These are phyloP conservation scores for Trametes elegans DNA, from an alignment of 768 basidiomycete genomes.

Conservation along the genomic window DNA sequence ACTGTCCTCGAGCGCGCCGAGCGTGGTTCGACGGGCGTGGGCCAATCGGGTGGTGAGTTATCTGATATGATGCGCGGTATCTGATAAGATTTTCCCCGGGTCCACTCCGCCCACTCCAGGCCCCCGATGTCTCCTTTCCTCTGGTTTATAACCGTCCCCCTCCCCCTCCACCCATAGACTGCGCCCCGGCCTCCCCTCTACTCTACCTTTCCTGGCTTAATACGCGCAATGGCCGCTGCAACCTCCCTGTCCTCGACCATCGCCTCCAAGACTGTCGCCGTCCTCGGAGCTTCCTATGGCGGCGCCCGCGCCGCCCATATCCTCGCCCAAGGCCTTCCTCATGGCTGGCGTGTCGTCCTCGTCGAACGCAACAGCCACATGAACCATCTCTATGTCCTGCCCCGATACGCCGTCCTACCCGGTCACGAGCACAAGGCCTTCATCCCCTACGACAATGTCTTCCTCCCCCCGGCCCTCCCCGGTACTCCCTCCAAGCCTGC, in stretches of 20 bases:
- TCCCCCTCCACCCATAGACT: constrained; percentile 13
- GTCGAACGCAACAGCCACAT: constrained; percentile 61
- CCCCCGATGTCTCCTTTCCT: neutral
- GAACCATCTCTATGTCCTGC: constrained; percentile 48
- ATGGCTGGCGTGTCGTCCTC: constrained; percentile 52
- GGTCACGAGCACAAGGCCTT: constrained; percentile 69
- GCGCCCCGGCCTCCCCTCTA: constrained; percentile 14
- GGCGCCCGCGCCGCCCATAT: constrained; percentile 50
- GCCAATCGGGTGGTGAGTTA: constrained; percentile 9
- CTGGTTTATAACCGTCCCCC: constrained; percentile 13
- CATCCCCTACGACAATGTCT: constrained; percentile 54
- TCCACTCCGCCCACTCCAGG: neutral
- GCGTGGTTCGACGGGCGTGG: neutral
- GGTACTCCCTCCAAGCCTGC: neutral
- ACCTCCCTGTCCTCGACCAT: neutral
- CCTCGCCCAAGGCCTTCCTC: constrained; percentile 47
- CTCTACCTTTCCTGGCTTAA: constrained; percentile 18
- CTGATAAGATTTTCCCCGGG: constrained; percentile 14
- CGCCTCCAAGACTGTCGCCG: constrained; percentile 41
- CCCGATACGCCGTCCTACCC: constrained; percentile 54
- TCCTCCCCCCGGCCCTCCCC: constrained; percentile 24
- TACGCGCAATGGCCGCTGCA: constrained; percentile 7
- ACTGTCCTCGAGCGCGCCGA: neutral
- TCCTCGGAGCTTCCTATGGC: constrained; percentile 57
- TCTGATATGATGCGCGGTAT: constrained; percentile 17